Evolutionary conservation across 495 filamentous ascomycete species (phyloP), one percentile per base, ranked within the genome.

Genomic region (Pseudevernia furfuracea): DNA sequence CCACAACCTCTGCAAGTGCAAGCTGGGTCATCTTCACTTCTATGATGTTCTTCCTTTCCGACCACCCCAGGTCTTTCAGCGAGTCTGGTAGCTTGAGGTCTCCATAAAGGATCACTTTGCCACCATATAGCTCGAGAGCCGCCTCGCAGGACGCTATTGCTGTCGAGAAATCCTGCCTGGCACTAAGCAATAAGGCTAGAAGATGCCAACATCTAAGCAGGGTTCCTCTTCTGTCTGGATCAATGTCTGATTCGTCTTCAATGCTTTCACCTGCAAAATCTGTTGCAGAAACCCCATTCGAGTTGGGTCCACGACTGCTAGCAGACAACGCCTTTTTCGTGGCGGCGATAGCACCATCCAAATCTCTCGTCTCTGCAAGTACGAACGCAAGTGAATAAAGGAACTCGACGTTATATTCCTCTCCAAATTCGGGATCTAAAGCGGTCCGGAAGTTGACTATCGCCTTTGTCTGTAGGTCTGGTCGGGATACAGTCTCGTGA

Each of bases 11-110:
- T 15, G 91, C 71, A 44, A 98, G 83, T 6, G 89, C 82, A 64
- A 98, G 79, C 68, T 96, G 91, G 11, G 92, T 96, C 84, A 98
- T 96, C 71, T 93, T 95, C 38, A 96, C 82, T 73, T 97, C 89
- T 30, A 98, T 73, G 34, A 97, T 87, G 25, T 82, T 80, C 70
- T 90, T 88, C 69, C 89, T 93, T 70, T 96, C 91, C 44, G 84
- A 84, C 62, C 82, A 81, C 58, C 87, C 84, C 80, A 96, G 85
- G 62, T 83, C 28, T 89, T 69, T 9, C 84, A 85, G 55, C 74
- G 77, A 61, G 72, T 72, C 65, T 61, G 64, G 55, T 21, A 25
- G 58, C 23, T 48, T 60, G 34, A n/a, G 63, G 36, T 58, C 43
- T 66, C 68, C 34, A 67, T 66, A 43, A 62, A 66, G 19, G 58